A percentile compares a stretch with the other conserved stretches of the same genome.
These are phyloP conservation scores for Phanerochaete carnosa DNA, from an alignment of 768 basidiomycete genomes.

Conservation along the genomic window DNA sequence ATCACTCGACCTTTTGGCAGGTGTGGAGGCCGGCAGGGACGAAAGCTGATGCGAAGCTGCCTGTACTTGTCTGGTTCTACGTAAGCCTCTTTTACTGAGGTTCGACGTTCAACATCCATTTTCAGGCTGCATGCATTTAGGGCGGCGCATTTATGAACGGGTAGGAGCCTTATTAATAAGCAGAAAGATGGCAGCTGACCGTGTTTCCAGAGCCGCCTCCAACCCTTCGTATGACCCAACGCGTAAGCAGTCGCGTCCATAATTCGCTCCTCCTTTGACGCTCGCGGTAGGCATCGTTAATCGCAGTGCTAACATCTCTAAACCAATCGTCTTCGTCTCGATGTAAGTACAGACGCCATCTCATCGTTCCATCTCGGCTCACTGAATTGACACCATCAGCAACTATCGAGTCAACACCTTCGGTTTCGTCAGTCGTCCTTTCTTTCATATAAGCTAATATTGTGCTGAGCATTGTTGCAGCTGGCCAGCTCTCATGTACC, in stretches of 20 bases:
- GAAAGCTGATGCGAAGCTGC: slow-evolving; percentile 20
- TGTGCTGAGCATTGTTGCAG: slow-evolving; percentile 23
- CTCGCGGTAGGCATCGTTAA: slow-evolving; percentile 41
- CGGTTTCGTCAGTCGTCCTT: slow-evolving; percentile 42
- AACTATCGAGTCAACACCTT: slow-evolving; percentile 60
- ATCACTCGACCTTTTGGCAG: slow-evolving; percentile 8
- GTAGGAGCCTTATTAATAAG: slow-evolving; percentile 24
- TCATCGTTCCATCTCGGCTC: neutral
- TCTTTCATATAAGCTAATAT: neutral
- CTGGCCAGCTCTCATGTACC: slow-evolving; percentile 44
- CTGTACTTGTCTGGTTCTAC: slow-evolving; percentile 33
- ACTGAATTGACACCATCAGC: slow-evolving; percentile 21
- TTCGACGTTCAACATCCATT: too few relatives aligned
- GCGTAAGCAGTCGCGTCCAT: slow-evolving; percentile 28
- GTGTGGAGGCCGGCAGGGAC: slow-evolving; percentile 29
- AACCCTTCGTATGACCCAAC: slow-evolving; percentile 42
- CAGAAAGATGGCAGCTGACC: neutral
- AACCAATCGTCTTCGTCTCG: slow-evolving; percentile 56
- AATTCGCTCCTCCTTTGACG: neutral
- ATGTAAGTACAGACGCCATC: slow-evolving; percentile 11
- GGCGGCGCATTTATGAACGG: slow-evolving; percentile 46
- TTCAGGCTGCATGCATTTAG: slow-evolving; percentile 22
- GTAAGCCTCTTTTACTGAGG: slow-evolving; percentile 14
- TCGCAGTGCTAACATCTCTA: slow-evolving; percentile 41
- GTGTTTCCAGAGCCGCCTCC: slow-evolving; percentile 38